Percentiles rank a stretch among this genome's conserved stretches.
These are phyloP conservation scores for Xylaria sp. DNA, from an alignment of 2,329 filamentous ascomycete genomes.

Conservation along the genomic window DNA sequence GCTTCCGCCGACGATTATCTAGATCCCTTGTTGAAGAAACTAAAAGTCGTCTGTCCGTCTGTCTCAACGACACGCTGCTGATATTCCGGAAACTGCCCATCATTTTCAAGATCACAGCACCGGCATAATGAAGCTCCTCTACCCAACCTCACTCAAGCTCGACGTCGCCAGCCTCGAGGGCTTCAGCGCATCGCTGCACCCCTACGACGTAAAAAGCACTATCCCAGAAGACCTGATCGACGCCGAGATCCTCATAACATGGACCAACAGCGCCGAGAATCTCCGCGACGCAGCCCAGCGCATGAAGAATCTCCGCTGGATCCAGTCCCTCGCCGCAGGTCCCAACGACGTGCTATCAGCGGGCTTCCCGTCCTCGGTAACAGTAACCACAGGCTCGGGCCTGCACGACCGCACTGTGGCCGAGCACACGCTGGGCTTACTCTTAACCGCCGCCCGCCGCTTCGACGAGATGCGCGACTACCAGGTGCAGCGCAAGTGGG, in stretches of 20 bases:
- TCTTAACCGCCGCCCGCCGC: slow-evolving; percentile 65
- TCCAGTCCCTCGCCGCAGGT: slow-evolving; percentile 73
- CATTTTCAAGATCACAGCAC: neutral
- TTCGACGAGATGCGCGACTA: slow-evolving; percentile 73
- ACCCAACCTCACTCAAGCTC: slow-evolving; percentile 71
- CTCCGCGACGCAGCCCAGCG: slow-evolving; percentile 66
- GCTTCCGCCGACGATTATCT: neutral
- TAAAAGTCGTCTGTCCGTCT: neutral
- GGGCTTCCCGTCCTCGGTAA: slow-evolving; percentile 63
- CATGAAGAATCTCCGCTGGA: slow-evolving; percentile 70
- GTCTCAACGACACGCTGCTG: neutral
- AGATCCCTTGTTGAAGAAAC: neutral
- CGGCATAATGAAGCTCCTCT: slow-evolving; percentile 69
- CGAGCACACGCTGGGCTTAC: slow-evolving; percentile 70
- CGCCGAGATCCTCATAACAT: slow-evolving; percentile 70
- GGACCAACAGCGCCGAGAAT: slow-evolving; percentile 68
- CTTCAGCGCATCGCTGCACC: slow-evolving; percentile 66
- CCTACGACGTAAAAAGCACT: slow-evolving; percentile 67
- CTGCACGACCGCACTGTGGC: slow-evolving; percentile 73
- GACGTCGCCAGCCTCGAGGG: slow-evolving; percentile 66
- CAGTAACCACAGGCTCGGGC: slow-evolving; percentile 71
- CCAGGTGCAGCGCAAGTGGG: slow-evolving; percentile 68
- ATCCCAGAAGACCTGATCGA: slow-evolving; percentile 69
- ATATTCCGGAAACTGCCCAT: neutral
- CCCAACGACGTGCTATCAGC: slow-evolving; percentile 73